phyloP scores from a whole-genome alignment of 2,329 filamentous ascomycete genomes.

The Trichoderma asperellum region DNA sequence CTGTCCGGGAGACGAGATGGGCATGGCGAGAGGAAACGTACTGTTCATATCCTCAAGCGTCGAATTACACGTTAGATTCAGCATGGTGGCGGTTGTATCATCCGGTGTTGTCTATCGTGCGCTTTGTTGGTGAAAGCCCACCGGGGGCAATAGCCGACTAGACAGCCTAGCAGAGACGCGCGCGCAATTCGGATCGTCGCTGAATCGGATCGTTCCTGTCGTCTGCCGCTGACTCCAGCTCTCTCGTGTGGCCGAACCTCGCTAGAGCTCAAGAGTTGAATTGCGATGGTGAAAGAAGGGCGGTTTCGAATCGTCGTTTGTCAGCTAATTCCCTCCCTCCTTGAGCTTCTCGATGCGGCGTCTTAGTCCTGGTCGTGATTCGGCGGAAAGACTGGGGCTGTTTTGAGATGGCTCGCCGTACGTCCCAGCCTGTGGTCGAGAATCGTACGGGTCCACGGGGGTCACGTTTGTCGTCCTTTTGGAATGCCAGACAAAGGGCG shows the following conservation, averaged over 20 bases:
- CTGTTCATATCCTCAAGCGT: constrained; percentile 51
- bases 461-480: background rate
- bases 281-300: background rate
- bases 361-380: background rate
- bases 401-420: background rate
- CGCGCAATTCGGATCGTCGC: constrained; percentile 4
- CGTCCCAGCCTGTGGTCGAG: constrained; percentile 14
- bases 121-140: background rate
- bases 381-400: constrained; percentile 12
- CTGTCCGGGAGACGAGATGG: constrained; percentile 6
- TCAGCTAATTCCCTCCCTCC: background rate
- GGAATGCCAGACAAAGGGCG: background rate
- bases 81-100: constrained; percentile 26
- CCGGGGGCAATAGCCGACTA: constrained; percentile 19
- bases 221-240: background rate
- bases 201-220: background rate
- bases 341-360: constrained; percentile 1
- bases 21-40: constrained; percentile 35
- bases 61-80: constrained; percentile 49
- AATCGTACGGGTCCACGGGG: constrained; percentile 10
- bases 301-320: background rate
- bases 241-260: background rate
- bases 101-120: background rate
- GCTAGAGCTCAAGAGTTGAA: background rate
- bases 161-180: constrained; percentile 3